Percentiles rank a stretch among this genome's conserved stretches.
These are phyloP conservation scores for Psidium guajava DNA, from an alignment of 345 rosid genomes.

Conservation along the genomic window DNA sequence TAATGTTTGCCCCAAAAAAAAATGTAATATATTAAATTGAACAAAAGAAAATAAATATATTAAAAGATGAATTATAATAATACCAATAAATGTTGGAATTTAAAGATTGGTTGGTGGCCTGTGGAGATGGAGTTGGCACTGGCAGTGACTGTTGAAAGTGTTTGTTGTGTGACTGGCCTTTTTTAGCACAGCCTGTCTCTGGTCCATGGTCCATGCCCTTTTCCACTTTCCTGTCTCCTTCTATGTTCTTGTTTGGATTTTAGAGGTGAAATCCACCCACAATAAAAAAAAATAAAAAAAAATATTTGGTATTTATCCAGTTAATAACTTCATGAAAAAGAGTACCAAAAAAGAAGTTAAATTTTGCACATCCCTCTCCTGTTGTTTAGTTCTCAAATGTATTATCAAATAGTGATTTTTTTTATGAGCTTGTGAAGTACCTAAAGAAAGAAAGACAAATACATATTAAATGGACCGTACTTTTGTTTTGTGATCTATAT, in stretches of 20 bases:
- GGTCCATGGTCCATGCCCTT: neutral
- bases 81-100: neutral
- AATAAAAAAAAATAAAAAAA: neutral
- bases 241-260: neutral
- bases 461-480: neutral
- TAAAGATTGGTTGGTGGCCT: neutral
- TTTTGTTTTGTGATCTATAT: neutral
- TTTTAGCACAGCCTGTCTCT: neutral
- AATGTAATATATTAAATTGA: neutral
- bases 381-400: neutral
- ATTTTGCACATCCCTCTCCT: neutral
- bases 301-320: neutral
- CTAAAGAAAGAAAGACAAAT: neutral
- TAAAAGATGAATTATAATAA: neutral
- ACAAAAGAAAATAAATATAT: neutral
- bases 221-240: neutral
- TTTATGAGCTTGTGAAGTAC: neutral
- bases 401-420: neutral
- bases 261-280: neutral
- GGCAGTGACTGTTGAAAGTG: neutral
- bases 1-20: neutral
- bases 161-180: neutral
- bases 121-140: neutral
- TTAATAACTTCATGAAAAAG: neutral
- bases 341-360: neutral